Percentiles rank a stretch among this genome's conserved stretches.
These are phyloP conservation scores for Phalaenopsis hybrid DNA, from an alignment of 116 monocot genomes.

Conservation along the genomic window DNA sequence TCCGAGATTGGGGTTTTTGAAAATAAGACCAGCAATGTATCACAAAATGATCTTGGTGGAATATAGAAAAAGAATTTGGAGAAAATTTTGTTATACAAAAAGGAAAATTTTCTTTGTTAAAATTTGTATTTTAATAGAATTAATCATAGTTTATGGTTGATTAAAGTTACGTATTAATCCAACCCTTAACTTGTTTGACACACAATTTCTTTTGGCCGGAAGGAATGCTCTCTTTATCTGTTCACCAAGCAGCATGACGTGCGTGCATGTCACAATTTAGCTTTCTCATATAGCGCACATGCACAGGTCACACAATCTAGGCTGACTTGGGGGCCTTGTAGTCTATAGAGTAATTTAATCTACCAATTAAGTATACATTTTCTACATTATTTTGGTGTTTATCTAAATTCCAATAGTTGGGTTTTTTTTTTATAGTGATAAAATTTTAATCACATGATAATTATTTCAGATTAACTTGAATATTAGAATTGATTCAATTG, in stretches of 20 bases:
- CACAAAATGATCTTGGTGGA: neutral
- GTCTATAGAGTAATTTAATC: neutral
- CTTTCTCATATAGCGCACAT: neutral
- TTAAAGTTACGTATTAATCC: neutral
- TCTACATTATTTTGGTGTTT: neutral
- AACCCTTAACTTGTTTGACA: neutral
- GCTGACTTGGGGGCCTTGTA: neutral
- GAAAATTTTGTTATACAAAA: neutral
- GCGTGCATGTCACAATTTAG: too few species aligned
- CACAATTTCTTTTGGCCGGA: neutral
- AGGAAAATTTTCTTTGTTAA: neutral
- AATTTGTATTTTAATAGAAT: neutral
- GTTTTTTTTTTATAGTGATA: neutral
- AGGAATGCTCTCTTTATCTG: neutral
- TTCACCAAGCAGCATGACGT: too few species aligned
- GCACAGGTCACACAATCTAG: neutral
- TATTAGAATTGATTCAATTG: too few species aligned
- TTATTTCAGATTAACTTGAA: too few species aligned
- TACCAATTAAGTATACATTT: neutral
- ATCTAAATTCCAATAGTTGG: neutral
- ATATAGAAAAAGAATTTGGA: neutral
- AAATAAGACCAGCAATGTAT: neutral
- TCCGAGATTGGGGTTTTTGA: neutral
- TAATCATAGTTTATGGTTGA: neutral
- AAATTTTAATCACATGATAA: too few species aligned